Base-by-base conservation (phyloP, 768 basidiomycete genomes). In the Rubroboletus pulcherrimus region DNA sequence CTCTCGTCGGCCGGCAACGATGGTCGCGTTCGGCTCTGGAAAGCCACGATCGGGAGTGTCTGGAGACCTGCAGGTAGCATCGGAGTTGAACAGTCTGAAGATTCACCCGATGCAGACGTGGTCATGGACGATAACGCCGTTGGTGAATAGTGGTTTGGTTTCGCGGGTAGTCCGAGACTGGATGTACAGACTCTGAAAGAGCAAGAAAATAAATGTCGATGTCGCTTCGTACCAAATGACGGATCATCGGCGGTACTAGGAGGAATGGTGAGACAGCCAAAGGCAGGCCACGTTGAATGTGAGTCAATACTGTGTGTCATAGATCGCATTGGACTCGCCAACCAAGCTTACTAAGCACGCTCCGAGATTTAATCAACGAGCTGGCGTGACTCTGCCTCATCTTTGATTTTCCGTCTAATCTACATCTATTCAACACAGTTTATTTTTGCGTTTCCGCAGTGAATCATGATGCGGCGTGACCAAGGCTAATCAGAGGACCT, bases 1-100 rank as follows among this genome's bases (percentile, higher is more conserved):
- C 76, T 96, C 9, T 87, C 89, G 2, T 91, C 87, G 1, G 84
- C 89, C 2, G 91, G 93, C 0, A 90, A 94, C 63, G 86, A 94
- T 60, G 85, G 92, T 6, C 78, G 90, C 9, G 80, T 94, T 29
- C 80, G 91, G 7, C 70, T 94, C 35, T 94, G 91, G 91, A 93
- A 93, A 70, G 86, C 87, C 2, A 86, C 89, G 5, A 77, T 86
- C 54, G 91, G 87, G 55, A 92, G 78, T 62, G 89, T 95, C 14
- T 92, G 93, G 91, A 76, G 88, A 59, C 79, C 87, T 6, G 89
- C 89, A 15, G 91, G 91, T 6, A 86, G 85, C 54, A 83, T 93
- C 50, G 87, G 86, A 44, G 86, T 93, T 46, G 90, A 92, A 64
- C 88, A 91, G 57, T 77, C 82, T 9, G 82, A 82, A 54, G 81